phyloP scores from a whole-genome alignment of 164 flowering plant genomes.

The Macadamia tetraphylla region DNA sequence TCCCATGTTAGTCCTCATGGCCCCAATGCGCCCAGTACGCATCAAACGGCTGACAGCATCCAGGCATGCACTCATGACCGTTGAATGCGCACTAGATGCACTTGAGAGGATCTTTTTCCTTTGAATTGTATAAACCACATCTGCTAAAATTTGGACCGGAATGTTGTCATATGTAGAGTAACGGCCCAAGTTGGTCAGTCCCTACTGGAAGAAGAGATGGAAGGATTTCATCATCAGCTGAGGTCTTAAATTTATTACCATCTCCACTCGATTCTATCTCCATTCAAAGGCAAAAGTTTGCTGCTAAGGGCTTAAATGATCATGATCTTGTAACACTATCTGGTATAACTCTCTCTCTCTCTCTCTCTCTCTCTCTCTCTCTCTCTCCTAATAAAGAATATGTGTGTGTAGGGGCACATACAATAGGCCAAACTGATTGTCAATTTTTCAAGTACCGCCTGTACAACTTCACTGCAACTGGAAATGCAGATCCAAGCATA shows the following conservation, averaged over 20 bases:
- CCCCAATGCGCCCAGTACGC: too few species aligned
- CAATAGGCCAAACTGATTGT: slow-evolving; percentile 70
- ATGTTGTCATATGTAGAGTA: slow-evolving; percentile 32
- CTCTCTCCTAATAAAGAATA: not conserved
- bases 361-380: slow-evolving; percentile 2
- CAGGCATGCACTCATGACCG: too few species aligned
- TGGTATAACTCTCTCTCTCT: slow-evolving; percentile 34
- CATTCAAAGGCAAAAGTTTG: slow-evolving; percentile 57
- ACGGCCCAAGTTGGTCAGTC: slow-evolving; percentile 65
- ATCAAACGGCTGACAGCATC: too few species aligned
- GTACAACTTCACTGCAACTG: slow-evolving; percentile 64
- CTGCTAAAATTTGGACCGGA: too few species aligned
- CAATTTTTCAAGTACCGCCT: slow-evolving; percentile 54
- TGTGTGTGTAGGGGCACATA: slow-evolving; percentile 55
- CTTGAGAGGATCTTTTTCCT: too few species aligned
- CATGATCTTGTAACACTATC: slow-evolving; percentile 74
- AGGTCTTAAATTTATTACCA: slow-evolving; percentile 52
- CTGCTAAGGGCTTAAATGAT: slow-evolving; percentile 58
- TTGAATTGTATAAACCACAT: too few species aligned
- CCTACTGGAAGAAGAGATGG: slow-evolving; percentile 79
- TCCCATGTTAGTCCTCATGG: too few species aligned
- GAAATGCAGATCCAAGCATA: slow-evolving; percentile 63
- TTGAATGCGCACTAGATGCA: too few species aligned
- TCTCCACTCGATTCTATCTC: slow-evolving; percentile 49
- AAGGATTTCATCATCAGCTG: slow-evolving; percentile 44